Base-by-base conservation (phyloP, 2,329 filamentous ascomycete species). In the Lasiodiplodia sp. region DNA sequence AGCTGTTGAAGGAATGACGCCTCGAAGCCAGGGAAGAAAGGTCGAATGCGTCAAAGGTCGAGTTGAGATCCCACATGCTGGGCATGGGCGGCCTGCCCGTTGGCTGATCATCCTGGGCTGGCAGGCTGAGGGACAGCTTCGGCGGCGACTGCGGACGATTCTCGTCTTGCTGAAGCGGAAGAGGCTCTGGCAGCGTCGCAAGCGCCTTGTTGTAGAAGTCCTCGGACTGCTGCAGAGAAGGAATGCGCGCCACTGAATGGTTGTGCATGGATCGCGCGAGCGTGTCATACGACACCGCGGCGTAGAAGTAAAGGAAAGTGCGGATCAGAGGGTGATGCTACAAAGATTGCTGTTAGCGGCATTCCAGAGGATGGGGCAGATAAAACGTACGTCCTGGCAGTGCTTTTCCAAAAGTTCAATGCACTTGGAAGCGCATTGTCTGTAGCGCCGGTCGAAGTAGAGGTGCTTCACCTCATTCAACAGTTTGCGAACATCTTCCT, bases 231-330 rank as follows among this genome's bases (percentile, higher is more conserved):
- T 74, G 74, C 34, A 81, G 73, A 28, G 76, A 75, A 21, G 70
- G 69, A 57, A 71, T 71, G 44, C 79, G 76, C 23, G 77, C 74
- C 12, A 66, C 55, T 25, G 72, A 71, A 51, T 71, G 74, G 5
- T 75, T 73, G 4, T 75, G 75, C 28, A 78, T 76, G 72, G 77
- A 75, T 21, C 79, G 74, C 4, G 78, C 79, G 31, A 79, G 70
- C 3, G 75, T 74, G 68, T 81, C 79, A 68, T 81, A 76, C 10
- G 77, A 77, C 12, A 80, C 69, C 3, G 78, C 79, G 4, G 75
- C 73, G 69, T 80, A 80, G 72, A 80, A 80, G 71, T 78, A 75
- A 10, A 81, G 72, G 64, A 76, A 79, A 8, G 77, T 74, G 1
- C 71, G 67, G 67, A 79, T 74, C 7, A 80, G 64, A n/a, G 77